These are phyloP conservation scores for Fistulinella cinereoalba DNA, from an alignment of 1,284 basidiomycete genomes.

Conservation along the genomic window DNA sequence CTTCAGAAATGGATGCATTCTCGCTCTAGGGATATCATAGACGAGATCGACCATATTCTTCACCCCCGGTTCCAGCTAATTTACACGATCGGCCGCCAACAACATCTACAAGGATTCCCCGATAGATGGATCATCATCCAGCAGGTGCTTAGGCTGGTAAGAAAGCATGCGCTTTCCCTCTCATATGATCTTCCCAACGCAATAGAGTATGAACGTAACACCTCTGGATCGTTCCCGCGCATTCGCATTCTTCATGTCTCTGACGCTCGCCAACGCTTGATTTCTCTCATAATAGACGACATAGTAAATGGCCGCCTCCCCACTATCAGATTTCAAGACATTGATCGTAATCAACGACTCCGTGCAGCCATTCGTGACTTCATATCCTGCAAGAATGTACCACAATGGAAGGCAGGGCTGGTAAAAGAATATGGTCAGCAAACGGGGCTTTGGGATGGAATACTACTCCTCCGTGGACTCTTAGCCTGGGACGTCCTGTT, in stretches of 20 bases:
- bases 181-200: background rate
- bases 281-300: slow-evolving; percentile 21
- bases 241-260: slow-evolving; percentile 28
- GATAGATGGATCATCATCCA: slow-evolving; percentile 47
- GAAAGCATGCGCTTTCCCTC: slow-evolving; percentile 9
- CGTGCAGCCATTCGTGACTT: slow-evolving; percentile 20
- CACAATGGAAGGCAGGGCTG: too few relatives aligned
- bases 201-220: slow-evolving; percentile 4
- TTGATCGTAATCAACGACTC: slow-evolving; percentile 1
- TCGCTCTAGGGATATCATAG: slow-evolving; percentile 36
- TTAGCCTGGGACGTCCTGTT: slow-evolving; percentile 40
- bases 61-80: slow-evolving; percentile 43
- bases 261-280: slow-evolving; percentile 18
- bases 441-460: slow-evolving; percentile 25
- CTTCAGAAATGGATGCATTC: slow-evolving; percentile 30
- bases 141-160: slow-evolving; percentile 34
- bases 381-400: slow-evolving; percentile 12
- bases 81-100: slow-evolving; percentile 42
- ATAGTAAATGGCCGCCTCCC: slow-evolving; percentile 24
- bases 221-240: slow-evolving; percentile 27
- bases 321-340: slow-evolving; percentile 13
- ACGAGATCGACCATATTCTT: slow-evolving; percentile 45
- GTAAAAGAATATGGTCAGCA: slow-evolving; percentile 13
- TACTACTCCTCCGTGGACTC: slow-evolving; percentile 45
- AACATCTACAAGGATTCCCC: slow-evolving; percentile 41